Evolutionary conservation across 768 basidiomycete species (phyloP).

Genomic region (Fomitopsis pulvina): DNA sequence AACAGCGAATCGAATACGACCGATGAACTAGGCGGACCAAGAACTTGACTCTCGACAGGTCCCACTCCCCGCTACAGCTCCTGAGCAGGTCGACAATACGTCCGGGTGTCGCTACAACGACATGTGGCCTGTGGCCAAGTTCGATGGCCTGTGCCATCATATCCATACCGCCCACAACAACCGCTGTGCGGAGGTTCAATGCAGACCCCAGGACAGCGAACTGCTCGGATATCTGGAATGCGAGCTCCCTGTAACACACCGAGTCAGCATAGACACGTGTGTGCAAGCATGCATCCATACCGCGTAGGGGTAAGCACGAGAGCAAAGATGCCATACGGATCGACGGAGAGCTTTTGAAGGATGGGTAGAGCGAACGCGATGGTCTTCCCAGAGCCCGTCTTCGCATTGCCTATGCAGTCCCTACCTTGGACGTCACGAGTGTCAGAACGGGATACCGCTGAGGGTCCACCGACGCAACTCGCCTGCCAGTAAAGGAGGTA

Average conservation of each 20-base stretch:
- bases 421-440: conserved; percentile 45
- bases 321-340: conserved; percentile 94
- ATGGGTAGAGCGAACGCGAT: conserved; percentile 96
- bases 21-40: conserved; percentile 44
- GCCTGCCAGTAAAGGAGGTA: conserved; percentile 82
- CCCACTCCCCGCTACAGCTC: conserved; percentile 76
- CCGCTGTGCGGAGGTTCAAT: conserved; percentile 76
- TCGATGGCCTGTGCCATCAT: conserved; percentile 93
- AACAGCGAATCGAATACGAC: not conserved
- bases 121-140: conserved; percentile 78
- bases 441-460: conserved; percentile 11
- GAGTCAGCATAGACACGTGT: not conserved
- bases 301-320: conserved; percentile 92
- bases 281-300: conserved; percentile 34
- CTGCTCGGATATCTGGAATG: conserved; percentile 96
- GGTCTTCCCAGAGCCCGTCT: conserved; percentile 97
- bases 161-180: conserved; percentile 97
- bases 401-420: conserved; percentile 96
- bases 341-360: conserved; percentile 75
- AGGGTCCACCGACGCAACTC: conserved; percentile 16
- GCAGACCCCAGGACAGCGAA: conserved; percentile 85
- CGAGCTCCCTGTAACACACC: conserved; percentile 69
- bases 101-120: conserved; percentile 94
- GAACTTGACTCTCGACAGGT: conserved; percentile 77
- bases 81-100: conserved; percentile 86